These are phyloP conservation scores for Tolypocladium inflatum DNA, from an alignment of 2,329 filamentous ascomycete genomes.

Conservation along the genomic window DNA sequence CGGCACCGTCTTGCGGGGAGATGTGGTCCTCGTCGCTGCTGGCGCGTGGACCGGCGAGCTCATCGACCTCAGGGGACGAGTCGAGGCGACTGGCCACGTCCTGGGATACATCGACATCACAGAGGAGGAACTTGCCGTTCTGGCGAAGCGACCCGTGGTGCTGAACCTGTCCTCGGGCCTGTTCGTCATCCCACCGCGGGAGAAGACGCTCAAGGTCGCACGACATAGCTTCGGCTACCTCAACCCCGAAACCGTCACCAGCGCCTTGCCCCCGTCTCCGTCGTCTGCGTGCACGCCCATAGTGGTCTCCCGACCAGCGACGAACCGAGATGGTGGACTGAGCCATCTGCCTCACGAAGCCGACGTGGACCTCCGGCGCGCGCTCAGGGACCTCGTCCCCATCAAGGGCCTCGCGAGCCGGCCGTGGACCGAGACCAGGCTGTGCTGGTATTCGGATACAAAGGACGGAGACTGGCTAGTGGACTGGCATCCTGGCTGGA, in stretches of 20 bases:
- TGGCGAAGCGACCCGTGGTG: slow-evolving; percentile 61
- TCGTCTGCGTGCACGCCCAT: slow-evolving; percentile 16
- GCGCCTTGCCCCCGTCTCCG: slow-evolving; percentile 21
- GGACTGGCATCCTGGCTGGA: slow-evolving; percentile 55
- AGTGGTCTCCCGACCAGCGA: slow-evolving; percentile 25
- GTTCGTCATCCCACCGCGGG: slow-evolving; percentile 63
- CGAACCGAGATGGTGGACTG: slow-evolving; percentile 26
- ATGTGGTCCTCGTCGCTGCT: slow-evolving; percentile 70
- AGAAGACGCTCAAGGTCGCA: slow-evolving; percentile 57
- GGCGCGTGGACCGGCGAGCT: slow-evolving; percentile 80
- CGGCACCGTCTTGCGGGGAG: slow-evolving; percentile 39
- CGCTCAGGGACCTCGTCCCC: slow-evolving; percentile 52
- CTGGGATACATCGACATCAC: slow-evolving; percentile 71
- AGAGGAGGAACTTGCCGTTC: slow-evolving; percentile 54
- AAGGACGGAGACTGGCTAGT: slow-evolving; percentile 62
- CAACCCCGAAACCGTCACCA: slow-evolving; percentile 33
- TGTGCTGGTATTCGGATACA: slow-evolving; percentile 74
- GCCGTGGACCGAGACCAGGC: slow-evolving; percentile 50
- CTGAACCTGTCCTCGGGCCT: slow-evolving; percentile 63
- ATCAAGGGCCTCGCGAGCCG: slow-evolving; percentile 43
- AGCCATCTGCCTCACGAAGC: slow-evolving; percentile 50
- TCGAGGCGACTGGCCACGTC: slow-evolving; percentile 72
- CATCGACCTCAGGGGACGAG: slow-evolving; percentile 67
- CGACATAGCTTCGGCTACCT: slow-evolving; percentile 61
- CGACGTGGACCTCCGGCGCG: slow-evolving; percentile 49